These are phyloP conservation scores for Phytophthora vignae DNA, from an alignment of 352 stramenopile species.

Conservation along the genomic window DNA sequence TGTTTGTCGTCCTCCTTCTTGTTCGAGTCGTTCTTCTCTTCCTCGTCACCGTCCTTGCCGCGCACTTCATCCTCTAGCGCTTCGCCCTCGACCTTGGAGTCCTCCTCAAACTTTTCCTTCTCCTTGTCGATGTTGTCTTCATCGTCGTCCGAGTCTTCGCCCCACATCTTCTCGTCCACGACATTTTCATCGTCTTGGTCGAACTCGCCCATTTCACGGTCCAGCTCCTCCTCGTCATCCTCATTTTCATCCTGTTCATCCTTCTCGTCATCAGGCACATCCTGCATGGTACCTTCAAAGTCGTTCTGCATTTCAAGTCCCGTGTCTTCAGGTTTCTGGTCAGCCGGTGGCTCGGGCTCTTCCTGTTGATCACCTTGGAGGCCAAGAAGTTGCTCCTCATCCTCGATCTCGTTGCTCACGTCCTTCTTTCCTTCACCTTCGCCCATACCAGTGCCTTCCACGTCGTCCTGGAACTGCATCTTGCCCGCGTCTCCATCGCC, in stretches of 20 bases:
- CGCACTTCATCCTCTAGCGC: slow-evolving; percentile 90
- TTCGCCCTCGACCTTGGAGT: slow-evolving; percentile 83
- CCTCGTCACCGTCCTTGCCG: slow-evolving; percentile 90
- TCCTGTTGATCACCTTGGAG: slow-evolving; percentile 94
- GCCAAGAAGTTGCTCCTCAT: slow-evolving; percentile 99
- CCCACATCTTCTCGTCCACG: slow-evolving; percentile 99
- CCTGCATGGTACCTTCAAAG: slow-evolving; percentile 99
- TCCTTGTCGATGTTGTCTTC: slow-evolving; percentile 97
- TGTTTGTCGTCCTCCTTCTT: slow-evolving; percentile 57
- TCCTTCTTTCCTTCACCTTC: slow-evolving; percentile 99
- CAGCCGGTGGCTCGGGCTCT: slow-evolving; percentile 80
- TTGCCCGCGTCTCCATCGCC: slow-evolving; percentile 86
- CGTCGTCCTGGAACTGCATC: slow-evolving; percentile 98
- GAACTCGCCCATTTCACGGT: slow-evolving; percentile 99
- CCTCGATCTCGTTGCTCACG: slow-evolving; percentile 99
- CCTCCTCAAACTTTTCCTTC: slow-evolving; percentile 94
- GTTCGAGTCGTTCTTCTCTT: slow-evolving; percentile 74
- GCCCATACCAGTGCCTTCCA: slow-evolving; percentile 99
- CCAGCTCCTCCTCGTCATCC: slow-evolving; percentile 95
- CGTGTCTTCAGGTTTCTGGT: slow-evolving; percentile 95
- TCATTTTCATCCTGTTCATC: slow-evolving; percentile 88
- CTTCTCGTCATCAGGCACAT: slow-evolving; percentile 95
- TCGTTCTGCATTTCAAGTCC: slow-evolving; percentile 99
- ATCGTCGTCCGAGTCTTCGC: slow-evolving; percentile 92
- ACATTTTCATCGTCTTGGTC: slow-evolving; percentile 97